Percentiles rank a stretch among this genome's conserved stretches.
Evolutionary conservation across 805 yeast species (phyloP).

Genomic region (Myxozyma neotropica): DNA sequence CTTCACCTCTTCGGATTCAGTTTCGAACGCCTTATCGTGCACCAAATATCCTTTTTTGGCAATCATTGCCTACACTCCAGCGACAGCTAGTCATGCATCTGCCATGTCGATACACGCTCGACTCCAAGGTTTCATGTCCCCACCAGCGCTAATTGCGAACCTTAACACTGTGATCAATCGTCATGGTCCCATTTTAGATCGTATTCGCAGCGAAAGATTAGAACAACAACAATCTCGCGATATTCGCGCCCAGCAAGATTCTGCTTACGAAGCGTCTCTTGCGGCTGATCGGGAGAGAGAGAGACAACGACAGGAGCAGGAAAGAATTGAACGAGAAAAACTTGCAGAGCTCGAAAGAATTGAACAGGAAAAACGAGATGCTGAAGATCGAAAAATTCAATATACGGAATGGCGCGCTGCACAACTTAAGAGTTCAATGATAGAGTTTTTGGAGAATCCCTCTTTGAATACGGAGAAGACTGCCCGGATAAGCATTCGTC

Average conservation of each 20-base stretch:
- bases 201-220: slow-evolving; percentile 64
- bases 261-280: slow-evolving; percentile 72
- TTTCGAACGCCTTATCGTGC: slow-evolving; percentile 71
- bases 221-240: slow-evolving; percentile 58
- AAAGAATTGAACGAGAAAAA: slow-evolving; percentile 31
- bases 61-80: slow-evolving; percentile 49
- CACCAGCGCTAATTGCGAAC: slow-evolving; percentile 49
- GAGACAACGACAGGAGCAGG: slow-evolving; percentile 38
- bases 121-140: slow-evolving; percentile 58
- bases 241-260: slow-evolving; percentile 72
- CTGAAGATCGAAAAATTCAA: slow-evolving; percentile 30
- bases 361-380: slow-evolving; percentile 34
- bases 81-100: slow-evolving; percentile 29
- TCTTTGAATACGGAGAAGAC: slow-evolving; percentile 28
- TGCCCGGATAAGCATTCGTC: slow-evolving; percentile 71
- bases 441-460: slow-evolving; percentile 37
- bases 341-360: slow-evolving; percentile 26
- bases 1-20: no score
- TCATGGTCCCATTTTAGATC: slow-evolving; percentile 62
- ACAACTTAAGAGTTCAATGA: slow-evolving; percentile 36
- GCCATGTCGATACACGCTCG: slow-evolving; percentile 59
- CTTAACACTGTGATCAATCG: slow-evolving; percentile 54
- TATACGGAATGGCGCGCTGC: slow-evolving; percentile 49
- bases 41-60: slow-evolving; percentile 83
- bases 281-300: slow-evolving; percentile 64